phyloP scores from a whole-genome alignment of 1,139 yeast genomes.

The Zygosaccharomyces sapae region DNA sequence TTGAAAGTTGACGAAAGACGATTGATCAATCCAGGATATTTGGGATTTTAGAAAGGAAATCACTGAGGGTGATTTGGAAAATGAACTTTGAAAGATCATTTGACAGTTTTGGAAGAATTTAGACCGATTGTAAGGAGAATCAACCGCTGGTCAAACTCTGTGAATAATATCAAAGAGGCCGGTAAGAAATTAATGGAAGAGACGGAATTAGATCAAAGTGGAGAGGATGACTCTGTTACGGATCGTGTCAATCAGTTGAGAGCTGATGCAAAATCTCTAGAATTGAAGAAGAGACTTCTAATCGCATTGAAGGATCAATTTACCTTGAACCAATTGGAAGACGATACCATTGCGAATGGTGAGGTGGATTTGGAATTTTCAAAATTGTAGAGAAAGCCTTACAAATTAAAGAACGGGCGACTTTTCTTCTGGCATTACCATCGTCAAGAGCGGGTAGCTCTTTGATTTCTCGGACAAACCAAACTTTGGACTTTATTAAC shows the following conservation, averaged over 20 bases:
- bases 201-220: conserved; percentile 3
- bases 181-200: conserved; percentile 39
- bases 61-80: conserved; percentile 64
- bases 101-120: conserved; percentile 57
- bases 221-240: conserved; percentile 8
- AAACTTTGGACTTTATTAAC: conserved; percentile 35
- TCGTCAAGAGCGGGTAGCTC: conserved; percentile 68
- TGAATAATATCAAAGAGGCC: conserved; percentile 45
- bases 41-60: conserved; percentile 58
- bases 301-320: conserved; percentile 59
- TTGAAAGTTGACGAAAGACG: conserved; percentile 37
- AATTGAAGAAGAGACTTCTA: conserved; percentile 53
- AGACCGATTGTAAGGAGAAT: conserved; percentile 47
- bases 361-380: conserved; percentile 54
- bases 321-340: conserved; percentile 70
- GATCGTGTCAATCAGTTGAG: conserved; percentile 25
- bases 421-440: conserved; percentile 61
- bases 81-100: conserved; percentile 61
- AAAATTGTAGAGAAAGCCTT: conserved; percentile 57
- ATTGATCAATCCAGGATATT: conserved; percentile 50
- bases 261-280: conserved; percentile 36
- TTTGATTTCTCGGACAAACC: conserved; percentile 59
- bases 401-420: conserved; percentile 61
- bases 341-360: conserved; percentile 48
- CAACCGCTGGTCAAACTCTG: conserved; percentile 39